A percentile compares a stretch with the other conserved stretches of the same genome.
phyloP scores from a whole-genome alignment of 768 basidiomycete genomes.

The Pulveroboletus ravenelii region DNA sequence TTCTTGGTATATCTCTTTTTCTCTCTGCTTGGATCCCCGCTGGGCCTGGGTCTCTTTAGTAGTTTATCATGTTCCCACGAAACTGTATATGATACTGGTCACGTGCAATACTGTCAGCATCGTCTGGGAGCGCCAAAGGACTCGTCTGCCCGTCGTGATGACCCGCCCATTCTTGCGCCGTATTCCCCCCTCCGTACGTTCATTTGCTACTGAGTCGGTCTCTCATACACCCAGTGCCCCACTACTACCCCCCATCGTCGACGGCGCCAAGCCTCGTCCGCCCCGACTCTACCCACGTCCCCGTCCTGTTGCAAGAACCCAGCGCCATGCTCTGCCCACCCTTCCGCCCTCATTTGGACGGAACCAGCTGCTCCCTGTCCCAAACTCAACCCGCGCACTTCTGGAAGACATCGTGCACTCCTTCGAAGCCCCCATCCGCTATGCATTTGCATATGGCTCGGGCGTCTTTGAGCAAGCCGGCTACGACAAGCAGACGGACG shows the following conservation, averaged over 20 bases:
- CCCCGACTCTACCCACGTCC: slow-evolving; percentile 42
- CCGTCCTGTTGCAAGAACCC: slow-evolving; percentile 27
- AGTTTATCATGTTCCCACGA: background rate
- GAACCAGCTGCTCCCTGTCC: slow-evolving; percentile 77
- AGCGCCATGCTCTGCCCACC: slow-evolving; percentile 39
- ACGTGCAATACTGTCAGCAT: slow-evolving; percentile 7
- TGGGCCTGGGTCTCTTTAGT: slow-evolving; percentile 11
- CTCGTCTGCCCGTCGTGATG: slow-evolving; percentile 22
- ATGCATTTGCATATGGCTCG: slow-evolving; percentile 96
- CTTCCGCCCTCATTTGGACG: slow-evolving; percentile 72
- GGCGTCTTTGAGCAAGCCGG: slow-evolving; percentile 95
- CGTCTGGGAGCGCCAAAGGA: background rate
- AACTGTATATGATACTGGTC: slow-evolving; percentile 3
- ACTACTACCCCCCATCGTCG: slow-evolving; percentile 28
- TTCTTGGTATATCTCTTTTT: slow-evolving; percentile 1
- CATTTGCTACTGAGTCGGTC: slow-evolving; percentile 26
- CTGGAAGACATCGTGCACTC: slow-evolving; percentile 74
- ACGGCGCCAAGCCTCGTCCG: slow-evolving; percentile 27
- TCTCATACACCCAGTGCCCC: slow-evolving; percentile 25
- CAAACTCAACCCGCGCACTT: slow-evolving; percentile 72
- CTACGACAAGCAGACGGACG: slow-evolving; percentile 39
- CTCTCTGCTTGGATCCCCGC: slow-evolving; percentile 11
- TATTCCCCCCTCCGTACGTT: slow-evolving; percentile 20
- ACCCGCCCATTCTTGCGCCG: slow-evolving; percentile 11
- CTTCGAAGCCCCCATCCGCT: slow-evolving; percentile 89